phyloP scores from a whole-genome alignment of 805 yeast species.

The Candida succiphila region DNA sequence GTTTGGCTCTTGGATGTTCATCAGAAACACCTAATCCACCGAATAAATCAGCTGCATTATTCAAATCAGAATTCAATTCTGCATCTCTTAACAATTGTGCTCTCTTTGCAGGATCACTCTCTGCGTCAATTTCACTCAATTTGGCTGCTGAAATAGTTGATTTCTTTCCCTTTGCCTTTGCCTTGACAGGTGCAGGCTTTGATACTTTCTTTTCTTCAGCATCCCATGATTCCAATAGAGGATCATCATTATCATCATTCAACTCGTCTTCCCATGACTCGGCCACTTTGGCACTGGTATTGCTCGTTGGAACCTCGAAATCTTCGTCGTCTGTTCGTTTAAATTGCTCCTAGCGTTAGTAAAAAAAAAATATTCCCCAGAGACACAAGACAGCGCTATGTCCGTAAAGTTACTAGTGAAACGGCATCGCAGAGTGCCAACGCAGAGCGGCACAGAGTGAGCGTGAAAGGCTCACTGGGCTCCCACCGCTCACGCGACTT shows the following conservation, averaged over 20 bases:
- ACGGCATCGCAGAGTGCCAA: too few relatives aligned
- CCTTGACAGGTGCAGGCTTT: constrained; percentile 22
- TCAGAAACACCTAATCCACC: constrained; percentile 57
- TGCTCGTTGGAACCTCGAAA: constrained; percentile 52
- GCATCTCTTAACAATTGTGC: constrained; percentile 68
- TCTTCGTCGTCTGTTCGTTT: constrained; percentile 69
- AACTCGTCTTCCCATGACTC: constrained; percentile 77
- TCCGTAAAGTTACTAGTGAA: not conserved
- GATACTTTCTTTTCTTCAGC: constrained; percentile 51
- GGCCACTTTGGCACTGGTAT: constrained; percentile 30
- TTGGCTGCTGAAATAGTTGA: constrained; percentile 32
- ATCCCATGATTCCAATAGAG: constrained; percentile 87
- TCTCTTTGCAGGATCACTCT: constrained; percentile 69
- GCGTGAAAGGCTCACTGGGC: too few relatives aligned
- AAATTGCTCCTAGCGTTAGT: constrained; percentile 1
- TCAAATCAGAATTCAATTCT: constrained; percentile 77
- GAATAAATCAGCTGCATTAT: constrained; percentile 87
- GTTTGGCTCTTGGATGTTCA: constrained; percentile 43
- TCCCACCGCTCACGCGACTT: too few relatives aligned
- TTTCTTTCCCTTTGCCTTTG: constrained; percentile 25
- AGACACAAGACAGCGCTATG: too few relatives aligned
- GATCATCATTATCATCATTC: constrained; percentile 53
- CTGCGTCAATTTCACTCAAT: constrained; percentile 48
- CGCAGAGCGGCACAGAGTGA: too few relatives aligned
- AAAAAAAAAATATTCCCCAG: not conserved